Conservation (phyloP, 345 rosid genomes). For the Syzygium grande region DNA sequence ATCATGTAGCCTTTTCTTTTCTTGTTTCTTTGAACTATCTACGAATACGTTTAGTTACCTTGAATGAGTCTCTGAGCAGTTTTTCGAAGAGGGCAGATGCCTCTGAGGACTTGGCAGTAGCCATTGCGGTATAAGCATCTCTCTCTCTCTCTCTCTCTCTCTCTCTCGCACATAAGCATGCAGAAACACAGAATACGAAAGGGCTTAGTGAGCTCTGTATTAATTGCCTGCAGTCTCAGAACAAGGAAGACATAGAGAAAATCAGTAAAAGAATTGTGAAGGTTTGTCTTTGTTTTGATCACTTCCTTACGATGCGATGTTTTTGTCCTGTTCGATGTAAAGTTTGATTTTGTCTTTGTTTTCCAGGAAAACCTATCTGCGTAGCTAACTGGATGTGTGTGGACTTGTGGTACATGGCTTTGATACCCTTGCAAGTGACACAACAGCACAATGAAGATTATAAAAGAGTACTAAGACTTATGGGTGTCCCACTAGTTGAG, state of each 20-base stretch:
- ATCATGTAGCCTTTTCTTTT: not conserved
- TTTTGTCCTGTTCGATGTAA: not conserved
- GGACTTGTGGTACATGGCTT: not conserved
- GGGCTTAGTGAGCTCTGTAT: not conserved
- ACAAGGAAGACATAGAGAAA: slow-evolving; percentile 85
- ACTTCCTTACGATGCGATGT: not conserved
- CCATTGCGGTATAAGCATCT: not conserved
- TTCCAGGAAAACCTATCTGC: not conserved
- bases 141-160: not conserved
- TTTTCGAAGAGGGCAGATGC: not conserved
- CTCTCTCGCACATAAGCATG: too few relatives aligned
- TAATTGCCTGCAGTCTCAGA: slow-evolving; percentile 43
- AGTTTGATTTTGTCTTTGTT: not conserved
- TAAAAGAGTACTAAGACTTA: slow-evolving; percentile 67
- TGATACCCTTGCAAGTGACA: slow-evolving; percentile 47
- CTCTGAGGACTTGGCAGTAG: not conserved
- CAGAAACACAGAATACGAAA: not conserved
- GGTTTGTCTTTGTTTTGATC: slow-evolving; percentile 23
- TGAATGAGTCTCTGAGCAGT: not conserved
- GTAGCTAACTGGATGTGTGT: not conserved
- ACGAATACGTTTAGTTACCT: not conserved
- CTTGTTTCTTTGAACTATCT: fast-evolving
- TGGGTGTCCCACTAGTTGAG: slow-evolving; percentile 95
- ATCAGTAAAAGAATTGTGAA: slow-evolving; percentile 89
- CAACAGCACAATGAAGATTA: slow-evolving; percentile 89